phyloP scores from a whole-genome alignment of 345 rosid genomes.

The Populus pruinosa region DNA sequence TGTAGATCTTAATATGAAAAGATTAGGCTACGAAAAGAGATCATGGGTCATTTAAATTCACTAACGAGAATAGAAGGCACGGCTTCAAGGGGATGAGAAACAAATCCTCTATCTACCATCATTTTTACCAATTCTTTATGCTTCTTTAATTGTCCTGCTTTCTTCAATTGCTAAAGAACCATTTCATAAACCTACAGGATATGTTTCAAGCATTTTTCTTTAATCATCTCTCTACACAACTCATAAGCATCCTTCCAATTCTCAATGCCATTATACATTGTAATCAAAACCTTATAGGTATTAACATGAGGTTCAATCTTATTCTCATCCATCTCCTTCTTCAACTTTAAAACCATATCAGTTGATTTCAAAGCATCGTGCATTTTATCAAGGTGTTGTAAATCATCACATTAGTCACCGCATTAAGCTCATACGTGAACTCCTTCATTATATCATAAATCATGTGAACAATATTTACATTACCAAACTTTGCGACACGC shows the following conservation, averaged over 20 bases:
- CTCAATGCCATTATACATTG: constrained; percentile 85
- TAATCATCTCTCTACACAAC: constrained; percentile 74
- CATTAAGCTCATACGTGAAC: constrained; percentile 50
- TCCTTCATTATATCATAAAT: constrained; percentile 72
- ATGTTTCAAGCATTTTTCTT: constrained; percentile 73
- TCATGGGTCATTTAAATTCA: neutral
- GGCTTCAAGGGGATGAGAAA: neutral
- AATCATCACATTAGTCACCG: constrained; percentile 68
- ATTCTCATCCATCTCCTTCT: constrained; percentile 85
- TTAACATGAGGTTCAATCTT: constrained; percentile 61
- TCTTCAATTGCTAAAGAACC: constrained; percentile 72
- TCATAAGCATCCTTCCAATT: constrained; percentile 94
- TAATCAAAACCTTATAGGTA: constrained; percentile 69
- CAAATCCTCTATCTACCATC: constrained; percentile 69
- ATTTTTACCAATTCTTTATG: constrained; percentile 84
- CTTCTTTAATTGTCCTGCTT: constrained; percentile 81
- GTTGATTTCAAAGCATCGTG: constrained; percentile 59
- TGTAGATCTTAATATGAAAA: neutral
- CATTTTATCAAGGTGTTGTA: constrained; percentile 77
- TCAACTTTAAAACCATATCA: constrained; percentile 89
- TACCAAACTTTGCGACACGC: constrained; percentile 60
- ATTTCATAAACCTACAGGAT: constrained; percentile 56
- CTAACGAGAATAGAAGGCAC: too few relatives aligned
- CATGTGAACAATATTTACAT: constrained; percentile 75
- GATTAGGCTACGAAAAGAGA: constrained; percentile 11